Percentiles rank a stretch among this genome's conserved stretches.
phyloP scores from a whole-genome alignment of 495 filamentous ascomycete species.

The Lepraria neglecta region DNA sequence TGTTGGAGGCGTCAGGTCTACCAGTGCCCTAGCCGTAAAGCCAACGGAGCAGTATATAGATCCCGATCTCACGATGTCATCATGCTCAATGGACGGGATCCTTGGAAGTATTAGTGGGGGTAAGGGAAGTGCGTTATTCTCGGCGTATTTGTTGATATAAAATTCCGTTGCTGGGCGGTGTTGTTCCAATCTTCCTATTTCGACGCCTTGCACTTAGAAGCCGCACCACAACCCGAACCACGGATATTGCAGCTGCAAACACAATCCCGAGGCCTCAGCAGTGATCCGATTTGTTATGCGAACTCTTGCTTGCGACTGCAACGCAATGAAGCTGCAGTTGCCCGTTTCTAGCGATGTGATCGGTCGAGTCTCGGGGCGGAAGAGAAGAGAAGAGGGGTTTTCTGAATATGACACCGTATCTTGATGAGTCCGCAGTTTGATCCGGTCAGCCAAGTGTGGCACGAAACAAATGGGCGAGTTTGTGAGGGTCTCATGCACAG shows the following conservation, averaged over 20 bases:
- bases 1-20: conserved; percentile 9
- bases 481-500: conserved; percentile 8
- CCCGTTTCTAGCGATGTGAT: not conserved
- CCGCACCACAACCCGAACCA: not conserved
- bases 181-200: conserved; percentile 1
- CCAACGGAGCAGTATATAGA: not conserved
- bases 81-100: not conserved
- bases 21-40: conserved; percentile 2
- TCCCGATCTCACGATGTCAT: conserved; percentile 5
- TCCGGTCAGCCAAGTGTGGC: conserved; percentile 1
- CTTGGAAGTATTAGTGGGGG: not conserved
- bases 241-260: not conserved
- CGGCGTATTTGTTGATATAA: conserved; percentile 19
- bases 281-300: conserved; percentile 10
- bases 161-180: conserved; percentile 18
- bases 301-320: conserved; percentile 1
- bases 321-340: conserved; percentile 6
- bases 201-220: not conserved
- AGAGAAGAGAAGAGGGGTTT: not conserved
- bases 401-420: conserved; percentile 18
- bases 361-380: not conserved
- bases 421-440: not conserved
- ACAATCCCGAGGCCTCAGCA: not conserved
- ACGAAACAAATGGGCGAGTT: not conserved
- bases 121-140: not conserved